A percentile compares a stretch with the other conserved stretches of the same genome.
Conservation (phyloP, 495 filamentous ascomycete genomes). For the Penicillium manginii region DNA sequence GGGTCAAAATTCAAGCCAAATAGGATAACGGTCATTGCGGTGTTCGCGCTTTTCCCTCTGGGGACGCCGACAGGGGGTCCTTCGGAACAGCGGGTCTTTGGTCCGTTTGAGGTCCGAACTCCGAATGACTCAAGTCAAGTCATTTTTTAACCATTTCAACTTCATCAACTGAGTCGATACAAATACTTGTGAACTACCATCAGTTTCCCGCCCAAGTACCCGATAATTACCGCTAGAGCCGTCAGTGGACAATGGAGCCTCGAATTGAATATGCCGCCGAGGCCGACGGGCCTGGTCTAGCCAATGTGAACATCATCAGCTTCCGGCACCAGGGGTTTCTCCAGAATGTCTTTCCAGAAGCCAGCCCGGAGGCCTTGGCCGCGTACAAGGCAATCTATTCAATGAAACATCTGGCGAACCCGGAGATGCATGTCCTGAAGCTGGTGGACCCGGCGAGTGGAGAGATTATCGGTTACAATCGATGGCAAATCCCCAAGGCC, state of each 20-base stretch:
- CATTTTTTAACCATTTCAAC: too few relatives aligned
- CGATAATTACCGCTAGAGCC: not conserved
- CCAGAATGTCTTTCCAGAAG: constrained; percentile 20
- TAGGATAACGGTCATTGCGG: too few relatives aligned
- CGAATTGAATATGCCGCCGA: constrained; percentile 29
- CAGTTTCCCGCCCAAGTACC: not conserved
- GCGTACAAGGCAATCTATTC: constrained; percentile 23
- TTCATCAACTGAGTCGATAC: too few relatives aligned
- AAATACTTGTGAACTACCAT: too few relatives aligned
- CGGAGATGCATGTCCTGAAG: constrained; percentile 31
- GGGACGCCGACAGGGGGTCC: not conserved
- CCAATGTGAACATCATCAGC: constrained; percentile 27
- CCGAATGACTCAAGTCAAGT: not conserved
- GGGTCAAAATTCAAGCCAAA: too few relatives aligned
- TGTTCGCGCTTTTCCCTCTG: not conserved
- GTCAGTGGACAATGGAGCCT: constrained; percentile 12
- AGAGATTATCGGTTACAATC: constrained; percentile 22
- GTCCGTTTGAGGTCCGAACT: not conserved
- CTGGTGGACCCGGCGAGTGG: constrained; percentile 18
- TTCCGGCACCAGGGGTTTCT: constrained; percentile 20
- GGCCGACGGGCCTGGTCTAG: constrained; percentile 22
- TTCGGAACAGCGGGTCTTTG: not conserved
- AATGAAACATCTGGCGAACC: constrained; percentile 31
- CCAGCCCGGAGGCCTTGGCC: constrained; percentile 7
- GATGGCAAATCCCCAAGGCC: constrained; percentile 27